Conservation (phyloP, 352 stramenopile genomes). For the Phytophthora citricola region DNA sequence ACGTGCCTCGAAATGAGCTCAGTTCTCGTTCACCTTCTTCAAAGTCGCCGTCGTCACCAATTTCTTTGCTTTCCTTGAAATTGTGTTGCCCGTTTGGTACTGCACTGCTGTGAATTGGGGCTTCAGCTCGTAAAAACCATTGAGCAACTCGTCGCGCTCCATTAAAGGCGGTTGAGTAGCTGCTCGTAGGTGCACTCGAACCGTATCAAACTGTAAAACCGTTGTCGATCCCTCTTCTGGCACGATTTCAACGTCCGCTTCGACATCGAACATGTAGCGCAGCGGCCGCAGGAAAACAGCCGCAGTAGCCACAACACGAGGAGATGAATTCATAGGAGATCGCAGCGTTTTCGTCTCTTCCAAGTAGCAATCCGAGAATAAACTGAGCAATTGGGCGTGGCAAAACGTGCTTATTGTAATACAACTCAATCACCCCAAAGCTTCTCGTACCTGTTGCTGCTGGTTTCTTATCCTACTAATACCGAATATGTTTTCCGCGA, state of each 20-base stretch:
- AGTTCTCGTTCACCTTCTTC: slow-evolving; percentile 18
- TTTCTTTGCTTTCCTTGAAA: slow-evolving; percentile 15
- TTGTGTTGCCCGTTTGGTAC: slow-evolving; percentile 10
- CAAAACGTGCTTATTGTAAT: slow-evolving; percentile 36
- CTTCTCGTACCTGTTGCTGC: slow-evolving; percentile 19
- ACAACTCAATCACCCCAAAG: slow-evolving; percentile 29
- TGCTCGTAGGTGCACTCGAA: slow-evolving; percentile 56
- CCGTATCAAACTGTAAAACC: slow-evolving; percentile 23
- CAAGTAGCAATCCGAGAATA: slow-evolving; percentile 19
- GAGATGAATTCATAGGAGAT: slow-evolving; percentile 1
- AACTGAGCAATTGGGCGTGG: slow-evolving; percentile 9
- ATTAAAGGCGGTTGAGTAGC: slow-evolving; percentile 34
- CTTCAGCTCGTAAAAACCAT: slow-evolving; percentile 48
- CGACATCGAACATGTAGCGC: slow-evolving; percentile 69
- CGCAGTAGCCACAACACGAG: slow-evolving; percentile 40
- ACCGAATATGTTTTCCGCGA: slow-evolving; percentile 26
- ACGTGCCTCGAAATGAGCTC: slow-evolving; percentile 36
- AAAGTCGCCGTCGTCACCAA: slow-evolving; percentile 4
- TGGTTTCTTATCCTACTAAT: slow-evolving; percentile 33
- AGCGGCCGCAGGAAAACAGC: slow-evolving; percentile 61
- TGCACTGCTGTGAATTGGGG: slow-evolving; percentile 11
- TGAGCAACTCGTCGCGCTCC: slow-evolving; percentile 40
- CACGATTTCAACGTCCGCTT: slow-evolving; percentile 45
- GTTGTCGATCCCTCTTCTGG: slow-evolving; percentile 8
- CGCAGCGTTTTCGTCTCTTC: neutral